A percentile compares a stretch with the other conserved stretches of the same genome.
Conservation (phyloP, 1,139 yeast genomes). For the Yamadazyma mexicana region DNA sequence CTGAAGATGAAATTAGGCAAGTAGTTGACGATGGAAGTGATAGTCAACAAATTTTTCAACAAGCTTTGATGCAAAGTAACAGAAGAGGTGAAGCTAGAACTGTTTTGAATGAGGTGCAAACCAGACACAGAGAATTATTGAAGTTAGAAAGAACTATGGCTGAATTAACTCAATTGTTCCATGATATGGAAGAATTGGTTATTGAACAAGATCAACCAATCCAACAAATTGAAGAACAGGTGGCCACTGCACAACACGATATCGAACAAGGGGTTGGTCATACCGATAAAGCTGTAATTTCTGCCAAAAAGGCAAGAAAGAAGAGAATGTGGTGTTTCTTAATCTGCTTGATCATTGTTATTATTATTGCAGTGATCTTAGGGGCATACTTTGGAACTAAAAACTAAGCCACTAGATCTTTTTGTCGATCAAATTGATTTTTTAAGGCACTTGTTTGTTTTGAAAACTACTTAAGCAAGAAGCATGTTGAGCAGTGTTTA, state of each 20-base stretch:
- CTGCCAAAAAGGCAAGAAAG: slow-evolving; percentile 88
- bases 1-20: slow-evolving; percentile 76
- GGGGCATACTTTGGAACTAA: slow-evolving; percentile 43
- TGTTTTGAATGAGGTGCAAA: slow-evolving; percentile 93
- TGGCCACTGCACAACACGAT: slow-evolving; percentile 81
- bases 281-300: slow-evolving; percentile 83
- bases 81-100: slow-evolving; percentile 97
- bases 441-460: no score
- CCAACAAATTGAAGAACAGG: slow-evolving; percentile 79
- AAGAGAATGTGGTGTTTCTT: slow-evolving; percentile 88
- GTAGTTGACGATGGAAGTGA: slow-evolving; percentile 79
- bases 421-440: neutral
- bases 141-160: slow-evolving; percentile 95
- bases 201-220: slow-evolving; percentile 93
- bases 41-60: slow-evolving; percentile 90
- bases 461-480: no score
- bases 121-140: slow-evolving; percentile 92
- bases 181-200: slow-evolving; percentile 95
- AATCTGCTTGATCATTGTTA: slow-evolving; percentile 59
- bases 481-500: no score
- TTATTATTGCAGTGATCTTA: slow-evolving; percentile 69
- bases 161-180: slow-evolving; percentile 90
- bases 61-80: slow-evolving; percentile 86
- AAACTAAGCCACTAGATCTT: no score
- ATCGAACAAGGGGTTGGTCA: slow-evolving; percentile 95